phyloP scores from a whole-genome alignment of 208 protist genomes.

The Trypanosomatidae sp. region DNA sequence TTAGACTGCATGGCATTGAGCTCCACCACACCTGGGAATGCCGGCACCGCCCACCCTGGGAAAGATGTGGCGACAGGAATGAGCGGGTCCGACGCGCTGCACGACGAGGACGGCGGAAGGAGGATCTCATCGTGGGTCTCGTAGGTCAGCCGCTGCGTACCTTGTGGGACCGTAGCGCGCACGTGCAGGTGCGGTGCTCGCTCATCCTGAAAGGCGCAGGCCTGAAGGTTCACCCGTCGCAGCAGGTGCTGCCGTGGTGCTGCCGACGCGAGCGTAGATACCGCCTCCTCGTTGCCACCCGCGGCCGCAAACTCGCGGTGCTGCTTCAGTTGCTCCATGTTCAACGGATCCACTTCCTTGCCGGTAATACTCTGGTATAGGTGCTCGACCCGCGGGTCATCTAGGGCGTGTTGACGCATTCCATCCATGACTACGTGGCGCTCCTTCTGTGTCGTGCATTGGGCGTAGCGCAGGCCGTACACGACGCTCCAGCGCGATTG shows the following conservation, averaged over 20 bases:
- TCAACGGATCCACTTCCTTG: constrained; percentile 54
- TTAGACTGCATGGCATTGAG: constrained; percentile 98
- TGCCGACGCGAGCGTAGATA: neutral
- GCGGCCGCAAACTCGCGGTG: neutral
- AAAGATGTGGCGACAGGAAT: constrained; percentile 39
- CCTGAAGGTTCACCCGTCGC: constrained; percentile 68
- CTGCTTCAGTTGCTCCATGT: constrained; percentile 15
- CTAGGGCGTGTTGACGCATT: constrained; percentile 66
- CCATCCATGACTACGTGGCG: constrained; percentile 71
- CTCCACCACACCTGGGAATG: constrained; percentile 57
- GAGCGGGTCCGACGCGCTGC: constrained; percentile 42
- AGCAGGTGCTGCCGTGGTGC: constrained; percentile 48
- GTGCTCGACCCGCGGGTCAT: constrained; percentile 58
- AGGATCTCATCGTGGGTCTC: constrained; percentile 87
- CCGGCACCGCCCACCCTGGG: constrained; percentile 62
- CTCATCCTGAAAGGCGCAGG: constrained; percentile 81
- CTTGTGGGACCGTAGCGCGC: constrained; percentile 65
- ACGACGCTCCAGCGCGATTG: constrained; percentile 79
- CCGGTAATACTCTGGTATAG: constrained; percentile 87
- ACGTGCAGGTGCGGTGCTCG: constrained; percentile 71
- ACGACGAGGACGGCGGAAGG: constrained; percentile 64
- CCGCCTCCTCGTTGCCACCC: constrained; percentile 12
- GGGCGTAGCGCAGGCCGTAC: constrained; percentile 77
- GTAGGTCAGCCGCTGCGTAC: constrained; percentile 68
- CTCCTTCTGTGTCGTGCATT: constrained; percentile 59